Conservation (phyloP, 164 flowering plant genomes). For the Piper longum region DNA sequence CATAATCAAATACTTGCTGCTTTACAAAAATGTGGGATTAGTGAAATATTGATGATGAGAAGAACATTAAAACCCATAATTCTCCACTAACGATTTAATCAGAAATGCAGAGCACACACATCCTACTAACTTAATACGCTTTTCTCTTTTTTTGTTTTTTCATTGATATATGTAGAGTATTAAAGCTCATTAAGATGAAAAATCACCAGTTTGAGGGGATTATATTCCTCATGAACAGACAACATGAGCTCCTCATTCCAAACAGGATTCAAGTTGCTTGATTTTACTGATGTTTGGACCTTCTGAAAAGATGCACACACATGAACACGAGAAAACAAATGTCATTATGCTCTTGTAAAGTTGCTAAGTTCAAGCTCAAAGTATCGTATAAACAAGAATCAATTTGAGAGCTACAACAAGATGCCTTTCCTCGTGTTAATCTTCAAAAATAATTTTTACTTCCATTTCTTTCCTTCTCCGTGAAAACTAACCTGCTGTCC, state of each 20-base stretch:
- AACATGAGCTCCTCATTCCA: slow-evolving; percentile 97
- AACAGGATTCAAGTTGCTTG: slow-evolving; percentile 81
- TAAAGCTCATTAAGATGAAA: not conserved
- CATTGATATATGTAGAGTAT: not conserved
- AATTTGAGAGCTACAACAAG: too few relatives aligned
- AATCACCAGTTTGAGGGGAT: slow-evolving; percentile 73
- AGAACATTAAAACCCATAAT: not conserved
- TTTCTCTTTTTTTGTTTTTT: too few relatives aligned
- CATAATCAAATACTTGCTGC: slow-evolving; percentile 66
- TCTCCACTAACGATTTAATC: too few relatives aligned
- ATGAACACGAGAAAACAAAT: not conserved
- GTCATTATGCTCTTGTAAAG: not conserved
- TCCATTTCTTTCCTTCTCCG: not conserved
- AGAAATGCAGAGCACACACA: too few relatives aligned
- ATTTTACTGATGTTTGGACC: slow-evolving; percentile 50
- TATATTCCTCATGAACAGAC: slow-evolving; percentile 70
- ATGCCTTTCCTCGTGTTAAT: not conserved
- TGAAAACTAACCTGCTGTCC: slow-evolving; percentile 68
- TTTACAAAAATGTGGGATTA: not conserved
- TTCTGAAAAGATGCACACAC: slow-evolving; percentile 25
- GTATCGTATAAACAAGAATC: too few relatives aligned
- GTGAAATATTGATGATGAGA: not conserved
- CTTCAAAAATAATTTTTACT: not conserved
- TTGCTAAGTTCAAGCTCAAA: too few relatives aligned
- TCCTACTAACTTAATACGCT: too few relatives aligned